A percentile compares a stretch with the other conserved stretches of the same genome.
Conservation (phyloP, 1,284 basidiomycete species). For the Cutaneotrichosporon sp. region DNA sequence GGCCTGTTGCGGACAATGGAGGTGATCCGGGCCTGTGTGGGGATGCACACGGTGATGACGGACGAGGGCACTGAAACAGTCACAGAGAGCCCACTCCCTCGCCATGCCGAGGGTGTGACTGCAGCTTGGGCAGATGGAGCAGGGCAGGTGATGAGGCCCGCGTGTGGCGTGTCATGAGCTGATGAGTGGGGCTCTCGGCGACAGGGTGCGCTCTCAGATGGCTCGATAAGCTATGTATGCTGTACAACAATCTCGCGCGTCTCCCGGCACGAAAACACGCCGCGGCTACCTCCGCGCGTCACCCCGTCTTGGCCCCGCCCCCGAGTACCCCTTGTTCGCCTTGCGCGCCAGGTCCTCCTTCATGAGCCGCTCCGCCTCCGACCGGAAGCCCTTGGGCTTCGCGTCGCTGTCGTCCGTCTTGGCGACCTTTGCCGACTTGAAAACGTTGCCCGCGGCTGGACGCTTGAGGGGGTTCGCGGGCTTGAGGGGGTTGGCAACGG, state of each 20-base stretch:
- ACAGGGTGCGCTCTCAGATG: background rate
- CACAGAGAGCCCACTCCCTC: too few relatives aligned
- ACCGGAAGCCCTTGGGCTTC: constrained; percentile 61
- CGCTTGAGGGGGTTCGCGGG: constrained; percentile 51
- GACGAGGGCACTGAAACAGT: too few relatives aligned
- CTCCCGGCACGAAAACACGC: background rate
- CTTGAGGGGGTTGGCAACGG: constrained; percentile 31
- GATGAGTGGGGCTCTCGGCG: too few relatives aligned
- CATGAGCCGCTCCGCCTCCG: constrained; percentile 80
- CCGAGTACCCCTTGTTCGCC: constrained; percentile 18
- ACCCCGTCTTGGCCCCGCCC: constrained; percentile 14
- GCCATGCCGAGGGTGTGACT: too few relatives aligned
- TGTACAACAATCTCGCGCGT: background rate
- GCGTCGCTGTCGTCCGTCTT: constrained; percentile 52
- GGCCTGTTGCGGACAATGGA: too few relatives aligned
- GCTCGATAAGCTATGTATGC: background rate
- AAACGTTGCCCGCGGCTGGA: constrained; percentile 61
- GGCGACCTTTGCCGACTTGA: constrained; percentile 61
- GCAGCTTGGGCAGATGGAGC: too few relatives aligned
- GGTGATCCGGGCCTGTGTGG: too few relatives aligned
- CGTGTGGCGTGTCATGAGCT: too few relatives aligned
- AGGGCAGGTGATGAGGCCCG: too few relatives aligned
- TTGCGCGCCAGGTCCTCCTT: constrained; percentile 84
- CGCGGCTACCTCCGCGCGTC: constrained; percentile 1
- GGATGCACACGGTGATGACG: too few relatives aligned